Percentiles rank a stretch among this genome's conserved stretches.
Evolutionary conservation across 2,329 filamentous ascomycete genomes (phyloP).

Genomic region (Gremmenia infestans): DNA sequence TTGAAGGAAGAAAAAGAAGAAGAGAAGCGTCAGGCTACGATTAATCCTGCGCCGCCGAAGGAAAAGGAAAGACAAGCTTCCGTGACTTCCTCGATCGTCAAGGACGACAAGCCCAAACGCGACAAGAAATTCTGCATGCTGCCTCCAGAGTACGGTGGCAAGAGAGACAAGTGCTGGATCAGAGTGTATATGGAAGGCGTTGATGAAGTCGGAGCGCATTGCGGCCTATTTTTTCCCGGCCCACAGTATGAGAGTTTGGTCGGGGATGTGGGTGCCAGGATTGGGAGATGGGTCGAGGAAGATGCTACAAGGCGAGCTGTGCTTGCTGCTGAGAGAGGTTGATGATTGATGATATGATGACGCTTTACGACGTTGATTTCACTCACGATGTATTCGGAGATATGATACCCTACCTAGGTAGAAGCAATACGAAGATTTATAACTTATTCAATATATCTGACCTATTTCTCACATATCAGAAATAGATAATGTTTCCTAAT

Average conservation of each 20-base stretch:
- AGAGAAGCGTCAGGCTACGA: slow-evolving; percentile 24
- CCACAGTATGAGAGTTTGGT: slow-evolving; percentile 72
- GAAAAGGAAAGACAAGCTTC: slow-evolving; percentile 14
- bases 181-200: slow-evolving; percentile 75
- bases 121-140: slow-evolving; percentile 71
- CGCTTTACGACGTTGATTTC: not conserved
- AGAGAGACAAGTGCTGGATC: slow-evolving; percentile 68
- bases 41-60: slow-evolving; percentile 15
- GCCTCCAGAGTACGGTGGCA: slow-evolving; percentile 50
- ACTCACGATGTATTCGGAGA: not conserved
- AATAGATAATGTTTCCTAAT: too few relatives aligned
- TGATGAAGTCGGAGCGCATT: slow-evolving; percentile 83
- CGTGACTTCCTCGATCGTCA: slow-evolving; percentile 6
- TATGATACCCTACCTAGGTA: not conserved
- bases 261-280: slow-evolving; percentile 63
- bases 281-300: slow-evolving; percentile 66
- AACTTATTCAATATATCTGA: not conserved
- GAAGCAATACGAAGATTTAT: not conserved
- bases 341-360: slow-evolving; percentile 8
- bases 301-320: slow-evolving; percentile 38
- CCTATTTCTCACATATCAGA: not conserved
- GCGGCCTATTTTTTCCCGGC: slow-evolving; percentile 70
- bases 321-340: slow-evolving; percentile 7
- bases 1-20: slow-evolving; percentile 31
- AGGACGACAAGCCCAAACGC: slow-evolving; percentile 28